These are phyloP conservation scores for Auriscalpium microsporum DNA, from an alignment of 768 basidiomycete genomes.

Conservation along the genomic window DNA sequence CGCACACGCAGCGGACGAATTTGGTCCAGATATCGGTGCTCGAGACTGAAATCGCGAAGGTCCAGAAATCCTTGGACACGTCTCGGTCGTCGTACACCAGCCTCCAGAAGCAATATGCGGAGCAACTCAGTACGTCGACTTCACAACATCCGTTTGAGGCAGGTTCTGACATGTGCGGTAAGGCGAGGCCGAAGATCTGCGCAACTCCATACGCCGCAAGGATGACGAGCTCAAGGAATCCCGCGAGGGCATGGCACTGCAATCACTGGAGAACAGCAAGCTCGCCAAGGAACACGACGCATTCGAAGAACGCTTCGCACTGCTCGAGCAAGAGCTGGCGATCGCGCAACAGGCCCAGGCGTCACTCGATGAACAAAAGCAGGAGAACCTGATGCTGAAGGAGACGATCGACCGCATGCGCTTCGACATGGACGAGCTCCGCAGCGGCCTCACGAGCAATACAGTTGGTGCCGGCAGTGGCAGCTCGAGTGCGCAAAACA, in stretches of 20 bases:
- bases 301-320: constrained; percentile 61
- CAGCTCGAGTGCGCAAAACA: constrained; percentile 45
- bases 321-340: constrained; percentile 65
- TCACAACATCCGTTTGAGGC: background rate
- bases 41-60: constrained; percentile 72
- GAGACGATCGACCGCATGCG: constrained; percentile 95
- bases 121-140: constrained; percentile 68
- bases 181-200: constrained; percentile 76
- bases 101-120: constrained; percentile 81
- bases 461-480: constrained; percentile 28
- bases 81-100: constrained; percentile 65
- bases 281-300: constrained; percentile 58
- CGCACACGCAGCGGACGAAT: constrained; percentile 45
- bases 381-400: constrained; percentile 86
- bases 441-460: constrained; percentile 36
- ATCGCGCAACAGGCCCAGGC: constrained; percentile 64
- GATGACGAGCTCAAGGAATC: constrained; percentile 65
- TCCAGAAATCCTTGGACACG: constrained; percentile 66
- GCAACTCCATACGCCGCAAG: constrained; percentile 62
- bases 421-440: constrained; percentile 90
- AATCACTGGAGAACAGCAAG: constrained; percentile 60
- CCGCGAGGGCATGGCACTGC: constrained; percentile 50
- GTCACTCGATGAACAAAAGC: constrained; percentile 85
- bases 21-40: constrained; percentile 56
- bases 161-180: background rate